phyloP scores from a whole-genome alignment of 768 basidiomycete species.

The Mycena galopus region DNA sequence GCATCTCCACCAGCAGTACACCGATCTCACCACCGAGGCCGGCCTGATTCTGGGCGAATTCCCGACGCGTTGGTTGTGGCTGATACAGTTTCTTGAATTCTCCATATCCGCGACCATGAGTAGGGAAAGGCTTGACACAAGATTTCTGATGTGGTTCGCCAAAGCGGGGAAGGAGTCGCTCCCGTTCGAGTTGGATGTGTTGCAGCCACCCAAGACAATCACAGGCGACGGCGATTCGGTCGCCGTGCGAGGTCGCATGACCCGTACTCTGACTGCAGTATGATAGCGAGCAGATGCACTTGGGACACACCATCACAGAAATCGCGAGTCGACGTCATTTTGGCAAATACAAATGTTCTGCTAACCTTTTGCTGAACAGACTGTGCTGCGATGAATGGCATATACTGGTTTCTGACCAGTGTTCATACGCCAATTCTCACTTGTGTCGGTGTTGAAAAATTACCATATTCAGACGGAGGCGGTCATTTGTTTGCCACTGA shows the following conservation, averaged over 20 bases:
- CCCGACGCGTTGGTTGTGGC: not conserved
- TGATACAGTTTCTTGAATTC: not conserved
- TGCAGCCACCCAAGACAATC: too few species aligned
- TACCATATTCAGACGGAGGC: conserved; percentile 1
- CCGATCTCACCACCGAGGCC: not conserved
- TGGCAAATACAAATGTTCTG: too few species aligned
- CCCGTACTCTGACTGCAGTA: too few species aligned
- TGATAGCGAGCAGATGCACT: too few species aligned
- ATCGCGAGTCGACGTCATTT: too few species aligned
- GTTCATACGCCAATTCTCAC: too few species aligned
- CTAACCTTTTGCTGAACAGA: too few species aligned
- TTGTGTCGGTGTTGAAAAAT: not conserved
- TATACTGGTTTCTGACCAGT: too few species aligned
- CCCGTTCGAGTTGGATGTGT: not conserved
- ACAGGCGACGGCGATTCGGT: too few species aligned
- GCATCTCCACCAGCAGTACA: not conserved
- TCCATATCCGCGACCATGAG: not conserved
- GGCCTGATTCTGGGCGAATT: not conserved
- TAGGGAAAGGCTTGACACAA: not conserved
- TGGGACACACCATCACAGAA: too few species aligned
- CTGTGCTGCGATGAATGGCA: too few species aligned
- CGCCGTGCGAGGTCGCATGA: too few species aligned
- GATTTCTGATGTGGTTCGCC: not conserved
- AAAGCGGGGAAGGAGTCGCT: not conserved
- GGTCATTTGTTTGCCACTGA: conserved; percentile 6